These are phyloP conservation scores for Botrytis medusae DNA, from an alignment of 2,329 filamentous ascomycete species.

Conservation along the genomic window DNA sequence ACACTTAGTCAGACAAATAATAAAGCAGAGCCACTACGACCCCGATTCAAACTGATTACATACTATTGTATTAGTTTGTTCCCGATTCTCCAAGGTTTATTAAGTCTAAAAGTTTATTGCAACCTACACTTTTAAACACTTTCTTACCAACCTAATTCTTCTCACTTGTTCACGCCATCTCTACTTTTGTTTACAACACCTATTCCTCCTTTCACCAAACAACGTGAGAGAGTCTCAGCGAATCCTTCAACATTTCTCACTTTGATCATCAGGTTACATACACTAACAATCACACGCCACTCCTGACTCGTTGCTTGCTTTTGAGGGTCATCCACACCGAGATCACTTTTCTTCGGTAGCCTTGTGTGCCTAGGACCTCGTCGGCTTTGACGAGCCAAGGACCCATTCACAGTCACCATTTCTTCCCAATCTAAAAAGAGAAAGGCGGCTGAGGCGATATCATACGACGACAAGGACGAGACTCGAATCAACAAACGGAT, in stretches of 20 bases:
- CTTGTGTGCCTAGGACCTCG: slow-evolving; percentile 36
- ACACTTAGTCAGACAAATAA: slow-evolving; percentile 3
- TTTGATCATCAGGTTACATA: slow-evolving; percentile 1
- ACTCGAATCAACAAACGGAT: slow-evolving; percentile 39
- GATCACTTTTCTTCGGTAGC: slow-evolving; percentile 26
- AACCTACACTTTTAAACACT: background rate
- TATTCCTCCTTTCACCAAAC: background rate
- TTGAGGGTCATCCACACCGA: slow-evolving; percentile 13
- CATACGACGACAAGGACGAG: slow-evolving; percentile 39
- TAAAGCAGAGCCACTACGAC: background rate
- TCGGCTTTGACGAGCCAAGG: slow-evolving; percentile 34
- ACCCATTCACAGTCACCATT: slow-evolving; percentile 46
- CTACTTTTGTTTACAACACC: background rate
- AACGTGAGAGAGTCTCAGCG: background rate
- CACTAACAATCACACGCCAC: background rate
- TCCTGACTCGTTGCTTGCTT: slow-evolving; percentile 9
- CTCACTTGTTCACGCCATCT: background rate
- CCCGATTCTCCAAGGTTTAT: background rate
- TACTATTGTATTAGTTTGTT: background rate
- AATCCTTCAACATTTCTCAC: background rate
- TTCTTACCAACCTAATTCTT: background rate
- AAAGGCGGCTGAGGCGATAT: slow-evolving; percentile 50
- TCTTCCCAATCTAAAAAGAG: slow-evolving; percentile 53
- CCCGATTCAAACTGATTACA: background rate
- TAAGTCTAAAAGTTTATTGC: slow-evolving; percentile 3